These are phyloP conservation scores for Ilyonectria sp. DNA, from an alignment of 2,329 filamentous ascomycete genomes.

Conservation along the genomic window DNA sequence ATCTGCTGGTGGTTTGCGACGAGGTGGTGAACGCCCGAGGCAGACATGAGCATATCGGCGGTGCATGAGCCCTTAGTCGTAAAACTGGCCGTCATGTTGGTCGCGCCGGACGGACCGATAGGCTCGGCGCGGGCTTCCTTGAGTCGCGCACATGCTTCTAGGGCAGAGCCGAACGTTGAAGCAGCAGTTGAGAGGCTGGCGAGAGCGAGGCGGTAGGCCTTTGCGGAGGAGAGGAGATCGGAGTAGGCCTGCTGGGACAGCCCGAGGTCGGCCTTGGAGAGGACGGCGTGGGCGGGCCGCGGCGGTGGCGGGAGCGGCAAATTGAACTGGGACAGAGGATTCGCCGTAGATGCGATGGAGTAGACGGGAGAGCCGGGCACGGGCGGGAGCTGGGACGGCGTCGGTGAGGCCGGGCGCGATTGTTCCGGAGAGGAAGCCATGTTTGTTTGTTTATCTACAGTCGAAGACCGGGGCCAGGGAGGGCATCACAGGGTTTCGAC, in stretches of 20 bases:
- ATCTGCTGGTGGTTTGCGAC: slow-evolving; percentile 81
- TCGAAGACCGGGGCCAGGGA: slow-evolving; percentile 27
- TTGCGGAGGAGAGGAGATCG: slow-evolving; percentile 73
- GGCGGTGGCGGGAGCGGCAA: slow-evolving; percentile 74
- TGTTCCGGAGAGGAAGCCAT: slow-evolving; percentile 54
- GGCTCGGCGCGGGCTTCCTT: slow-evolving; percentile 76
- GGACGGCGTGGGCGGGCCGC: slow-evolving; percentile 69
- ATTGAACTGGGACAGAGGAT: slow-evolving; percentile 71
- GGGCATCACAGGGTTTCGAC: slow-evolving; percentile 32
- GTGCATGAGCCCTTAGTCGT: slow-evolving; percentile 69
- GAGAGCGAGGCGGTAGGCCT: slow-evolving; percentile 75
- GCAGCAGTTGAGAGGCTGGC: slow-evolving; percentile 73
- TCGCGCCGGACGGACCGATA: slow-evolving; percentile 57
- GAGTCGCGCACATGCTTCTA: slow-evolving; percentile 77
- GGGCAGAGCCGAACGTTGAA: slow-evolving; percentile 74
- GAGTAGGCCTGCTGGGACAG: slow-evolving; percentile 74
- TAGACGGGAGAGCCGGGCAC: slow-evolving; percentile 76
- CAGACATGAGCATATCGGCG: slow-evolving; percentile 73
- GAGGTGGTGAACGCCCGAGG: slow-evolving; percentile 76
- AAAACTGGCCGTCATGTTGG: slow-evolving; percentile 64
- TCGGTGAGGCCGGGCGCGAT: slow-evolving; percentile 62
- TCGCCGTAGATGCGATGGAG: slow-evolving; percentile 75
- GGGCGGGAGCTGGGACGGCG: slow-evolving; percentile 70
- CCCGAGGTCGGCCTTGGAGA: slow-evolving; percentile 75
- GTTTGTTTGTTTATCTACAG: slow-evolving; percentile 37